Base-by-base conservation (phyloP, 768 basidiomycete genomes). In the Kockovaella imperatae region DNA sequence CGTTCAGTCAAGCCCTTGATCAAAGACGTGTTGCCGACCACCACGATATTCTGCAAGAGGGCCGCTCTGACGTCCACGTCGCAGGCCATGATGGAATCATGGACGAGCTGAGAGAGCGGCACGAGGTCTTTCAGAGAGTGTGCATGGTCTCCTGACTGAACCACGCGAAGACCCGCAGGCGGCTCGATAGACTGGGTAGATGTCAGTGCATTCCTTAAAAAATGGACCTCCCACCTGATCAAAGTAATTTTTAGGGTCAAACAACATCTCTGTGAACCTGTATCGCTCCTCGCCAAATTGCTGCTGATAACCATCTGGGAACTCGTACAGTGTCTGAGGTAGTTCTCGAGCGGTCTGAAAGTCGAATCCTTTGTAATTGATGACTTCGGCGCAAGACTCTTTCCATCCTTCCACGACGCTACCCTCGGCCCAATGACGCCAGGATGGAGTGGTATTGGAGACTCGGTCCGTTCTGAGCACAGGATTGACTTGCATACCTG, bases 351-450 rank as follows among this genome's bases (percentile, higher is more conserved):
- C 62, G 21, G 57, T 59, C 18, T 49, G 38, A 18, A 57, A 49
- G 48, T 67, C 65, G 52, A 61, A 67, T 23, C 59, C 54, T 36
- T 53, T 44, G 23, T 49, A 46, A 44, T 50, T 56, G 32, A 67
- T 74, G n/a, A 93, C 83, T 24, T 85, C 87, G 4, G 82, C 84
- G 28, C 87, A 81, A 56, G 82, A 82, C 69, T 91, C 88, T 50
- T 87, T 79, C 89, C 93, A 96, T 69, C 88, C 86, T 35, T 99
- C 93, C 1, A 91, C 82, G 62, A 96, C 88, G 34, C 79, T 77
- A 20, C 72, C 70, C 71, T 93, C 83, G 20, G 83, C 82, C 83
- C 87, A 93, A 20, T 71, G 63, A 41, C 78, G 78, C 86, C 91
- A 97, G 48, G 78, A 83, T 4, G 81, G 77, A 0, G 90, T 89